Evolutionary conservation across 2,329 filamentous ascomycete species (phyloP), one percentile per base, ranked within the genome.

Genomic region (Talaromyces pinophilus): DNA sequence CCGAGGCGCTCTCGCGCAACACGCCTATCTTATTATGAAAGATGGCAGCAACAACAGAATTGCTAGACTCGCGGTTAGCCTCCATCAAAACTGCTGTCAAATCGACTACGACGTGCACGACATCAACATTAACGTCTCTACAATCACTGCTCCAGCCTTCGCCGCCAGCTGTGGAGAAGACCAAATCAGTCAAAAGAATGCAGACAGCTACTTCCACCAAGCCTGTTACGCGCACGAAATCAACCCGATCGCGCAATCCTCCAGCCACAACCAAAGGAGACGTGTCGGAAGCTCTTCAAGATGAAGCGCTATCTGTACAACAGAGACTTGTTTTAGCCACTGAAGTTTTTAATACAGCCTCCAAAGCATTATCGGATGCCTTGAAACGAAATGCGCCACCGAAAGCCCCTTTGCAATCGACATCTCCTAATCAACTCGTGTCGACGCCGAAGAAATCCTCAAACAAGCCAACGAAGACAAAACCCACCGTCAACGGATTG

Each of bases 1-100:
- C 4, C 22, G 35, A 55, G 52, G 35, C 22, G 30, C 35, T 13
- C 46, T 52, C 50, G 50, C 50, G n/a, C 38, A 64, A 30, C 33
- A 64, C 48, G 54, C 25, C 48, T 6, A 22, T 54, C 46, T 25
- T 30, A 40, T 48, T 5, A 7, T 19, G 19, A 38, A 64, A 33
- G 40, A 67, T 67, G 65, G 60, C 60, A 38, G 10, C 62, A 19
- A 50, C 67, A 70, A 65, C 68, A 60, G 62, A 52, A 52, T 64
- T 73, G 44, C 63, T 72, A 67, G 74, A 73, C 67, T 73, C 75
- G 66, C 67, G 75, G 19, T 69, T 74, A 50, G 77, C 79, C 63
- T 81, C 84, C 67, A 82, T 87, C 72, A 87, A 86, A 72, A 78
- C 79, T 67, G 85, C 85, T 50, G 77, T 87, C 69, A 78, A 83